Conservation (phyloP, 2,329 filamentous ascomycete species). For the Trichoderma simmonsii region DNA sequence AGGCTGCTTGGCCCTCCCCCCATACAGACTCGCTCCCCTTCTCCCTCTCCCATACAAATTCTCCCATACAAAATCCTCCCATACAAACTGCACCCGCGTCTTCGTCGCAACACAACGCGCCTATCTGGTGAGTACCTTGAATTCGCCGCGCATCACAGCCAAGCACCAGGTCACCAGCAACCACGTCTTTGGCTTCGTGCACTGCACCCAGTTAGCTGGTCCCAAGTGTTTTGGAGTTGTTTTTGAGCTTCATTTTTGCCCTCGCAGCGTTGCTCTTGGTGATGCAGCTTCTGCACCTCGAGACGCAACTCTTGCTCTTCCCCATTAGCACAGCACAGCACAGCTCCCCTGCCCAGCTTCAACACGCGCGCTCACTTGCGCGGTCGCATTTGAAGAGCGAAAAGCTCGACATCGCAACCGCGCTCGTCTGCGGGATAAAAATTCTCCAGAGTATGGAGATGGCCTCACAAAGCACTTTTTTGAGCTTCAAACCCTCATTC, state of each 20-base stretch:
- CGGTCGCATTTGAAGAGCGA: constrained; percentile 15
- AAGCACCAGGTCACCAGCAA: constrained; percentile 37
- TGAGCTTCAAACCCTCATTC: constrained; percentile 37
- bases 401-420: constrained; percentile 27
- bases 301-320: constrained; percentile 19
- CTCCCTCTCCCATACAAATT: constrained; percentile 61
- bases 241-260: constrained; percentile 20
- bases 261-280: constrained; percentile 9
- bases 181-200: constrained; percentile 6
- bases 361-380: constrained; percentile 18
- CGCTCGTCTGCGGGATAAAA: constrained; percentile 26
- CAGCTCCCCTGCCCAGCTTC: constrained; percentile 3
- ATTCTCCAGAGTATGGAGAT: constrained; percentile 37
- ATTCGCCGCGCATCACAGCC: constrained; percentile 37
- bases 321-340: constrained; percentile 2
- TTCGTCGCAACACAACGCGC: constrained; percentile 44
- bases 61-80: constrained; percentile 52
- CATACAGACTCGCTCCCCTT: constrained; percentile 54
- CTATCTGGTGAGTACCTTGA: constrained; percentile 53
- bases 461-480: constrained; percentile 26
- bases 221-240: constrained; percentile 23
- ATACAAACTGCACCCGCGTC: constrained; percentile 45
- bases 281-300: constrained; percentile 20
- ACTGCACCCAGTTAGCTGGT: constrained; percentile 5
- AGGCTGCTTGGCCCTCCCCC: constrained; percentile 54